Percentiles rank a stretch among this genome's conserved stretches.
Evolutionary conservation across 257 asterid species (phyloP).

Genomic region (Gentiana macrophylla): DNA sequence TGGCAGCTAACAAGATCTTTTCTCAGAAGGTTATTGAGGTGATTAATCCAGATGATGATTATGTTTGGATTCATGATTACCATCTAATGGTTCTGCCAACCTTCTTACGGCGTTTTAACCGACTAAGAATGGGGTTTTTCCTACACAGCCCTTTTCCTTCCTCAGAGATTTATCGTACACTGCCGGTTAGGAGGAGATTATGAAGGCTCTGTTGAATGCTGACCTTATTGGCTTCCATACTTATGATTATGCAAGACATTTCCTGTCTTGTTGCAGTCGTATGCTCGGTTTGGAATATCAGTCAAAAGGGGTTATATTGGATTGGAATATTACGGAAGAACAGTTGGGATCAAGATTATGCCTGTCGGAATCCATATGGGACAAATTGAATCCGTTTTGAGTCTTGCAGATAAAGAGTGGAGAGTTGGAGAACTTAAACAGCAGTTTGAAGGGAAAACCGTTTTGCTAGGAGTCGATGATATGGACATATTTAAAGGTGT

Average conservation of each 20-base stretch:
- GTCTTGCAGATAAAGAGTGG: constrained; percentile 33
- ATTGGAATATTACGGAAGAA: constrained; percentile 38
- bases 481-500: constrained; percentile 49
- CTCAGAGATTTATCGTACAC: constrained; percentile 39
- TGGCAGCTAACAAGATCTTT: constrained; percentile 43
- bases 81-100: constrained; percentile 49
- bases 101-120: constrained; percentile 36
- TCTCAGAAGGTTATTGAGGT: constrained; percentile 47
- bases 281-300: constrained; percentile 42
- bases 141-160: constrained; percentile 49
- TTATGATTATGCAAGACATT: constrained; percentile 42
- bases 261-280: constrained; percentile 44
- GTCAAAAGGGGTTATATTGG: constrained; percentile 48
- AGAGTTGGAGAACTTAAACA: constrained; percentile 31
- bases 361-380: constrained; percentile 48
- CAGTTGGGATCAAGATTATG: constrained; percentile 44
- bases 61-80: constrained; percentile 47
- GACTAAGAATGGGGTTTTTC: constrained; percentile 41
- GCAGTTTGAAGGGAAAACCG: constrained; percentile 35
- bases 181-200: constrained; percentile 43
- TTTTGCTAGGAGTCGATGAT: constrained; percentile 44
- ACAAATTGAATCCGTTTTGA: constrained; percentile 30
- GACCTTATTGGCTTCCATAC: constrained; percentile 46
- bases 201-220: constrained; percentile 36
- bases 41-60: constrained; percentile 49